Evolutionary conservation across 768 basidiomycete species (phyloP).

Genomic region (Lentinus brumalis): DNA sequence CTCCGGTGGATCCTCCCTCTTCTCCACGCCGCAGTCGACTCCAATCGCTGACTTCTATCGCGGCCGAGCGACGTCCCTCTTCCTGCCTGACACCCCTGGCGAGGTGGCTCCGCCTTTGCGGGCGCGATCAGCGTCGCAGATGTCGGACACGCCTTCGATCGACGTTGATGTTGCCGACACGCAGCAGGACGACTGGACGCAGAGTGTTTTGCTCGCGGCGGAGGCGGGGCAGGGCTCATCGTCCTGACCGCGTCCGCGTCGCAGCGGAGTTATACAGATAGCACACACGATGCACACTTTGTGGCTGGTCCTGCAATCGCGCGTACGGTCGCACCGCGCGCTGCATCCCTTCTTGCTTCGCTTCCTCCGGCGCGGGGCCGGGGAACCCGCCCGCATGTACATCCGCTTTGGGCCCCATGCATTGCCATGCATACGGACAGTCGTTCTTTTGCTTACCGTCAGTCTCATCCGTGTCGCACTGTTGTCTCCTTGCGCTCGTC

Average conservation of each 20-base stretch:
- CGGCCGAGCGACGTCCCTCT: slow-evolving; percentile 23
- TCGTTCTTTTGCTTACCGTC: slow-evolving; percentile 14
- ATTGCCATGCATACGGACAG: slow-evolving; percentile 5
- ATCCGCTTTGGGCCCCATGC: background rate
- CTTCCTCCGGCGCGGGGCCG: background rate
- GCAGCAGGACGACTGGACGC: slow-evolving; percentile 69
- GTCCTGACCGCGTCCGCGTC: background rate
- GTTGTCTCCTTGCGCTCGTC: slow-evolving; percentile 13
- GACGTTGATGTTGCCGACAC: slow-evolving; percentile 41
- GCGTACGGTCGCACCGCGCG: background rate
- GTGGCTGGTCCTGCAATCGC: slow-evolving; percentile 17
- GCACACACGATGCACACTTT: background rate
- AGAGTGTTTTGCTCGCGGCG: slow-evolving; percentile 69
- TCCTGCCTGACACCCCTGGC: slow-evolving; percentile 9
- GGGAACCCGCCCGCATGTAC: background rate
- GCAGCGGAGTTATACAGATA: slow-evolving; percentile 6
- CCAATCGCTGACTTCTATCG: slow-evolving; percentile 32
- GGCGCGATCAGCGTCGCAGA: slow-evolving; percentile 26
- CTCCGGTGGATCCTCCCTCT: slow-evolving; percentile 29
- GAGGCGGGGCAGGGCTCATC: slow-evolving; percentile 2
- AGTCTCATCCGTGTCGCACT: slow-evolving; percentile 13
- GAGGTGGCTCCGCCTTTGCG: slow-evolving; percentile 5
- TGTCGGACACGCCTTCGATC: slow-evolving; percentile 51
- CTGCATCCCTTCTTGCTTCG: background rate
- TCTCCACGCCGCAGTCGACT: slow-evolving; percentile 29